A percentile compares a stretch with the other conserved stretches of the same genome.
Conservation (phyloP, 768 basidiomycete genomes). For the Crepidotus variabilis region DNA sequence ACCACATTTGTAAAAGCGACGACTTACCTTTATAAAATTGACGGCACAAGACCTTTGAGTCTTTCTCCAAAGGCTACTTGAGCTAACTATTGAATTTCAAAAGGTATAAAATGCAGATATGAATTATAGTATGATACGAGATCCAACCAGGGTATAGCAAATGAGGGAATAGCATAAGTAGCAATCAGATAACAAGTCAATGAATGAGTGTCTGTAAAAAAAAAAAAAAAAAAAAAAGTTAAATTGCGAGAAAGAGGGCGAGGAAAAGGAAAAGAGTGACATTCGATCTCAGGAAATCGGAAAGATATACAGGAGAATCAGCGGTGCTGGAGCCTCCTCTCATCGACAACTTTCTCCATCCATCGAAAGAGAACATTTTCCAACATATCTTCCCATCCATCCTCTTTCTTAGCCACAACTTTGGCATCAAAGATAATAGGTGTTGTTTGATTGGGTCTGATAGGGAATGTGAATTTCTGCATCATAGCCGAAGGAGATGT, state of each 20-base stretch:
- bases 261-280: neutral
- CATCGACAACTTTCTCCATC: conserved; percentile 66
- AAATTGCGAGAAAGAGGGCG: too few relatives aligned
- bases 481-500: conserved; percentile 22
- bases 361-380: conserved; percentile 59
- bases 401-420: conserved; percentile 66
- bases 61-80: too few relatives aligned
- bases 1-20: too few relatives aligned
- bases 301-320: neutral
- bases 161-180: too few relatives aligned
- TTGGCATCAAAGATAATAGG: conserved; percentile 69
- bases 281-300: neutral
- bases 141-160: too few relatives aligned
- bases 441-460: conserved; percentile 38
- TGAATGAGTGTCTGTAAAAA: too few relatives aligned
- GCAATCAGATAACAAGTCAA: too few relatives aligned
- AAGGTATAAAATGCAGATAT: too few relatives aligned
- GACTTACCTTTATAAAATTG: too few relatives aligned
- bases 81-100: too few relatives aligned
- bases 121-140: too few relatives aligned
- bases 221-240: neutral
- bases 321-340: conserved; percentile 39
- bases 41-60: too few relatives aligned
- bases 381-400: conserved; percentile 82
- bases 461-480: conserved; percentile 27